phyloP scores from a whole-genome alignment of 148 eudicot species.

The Linanthus parryae region DNA sequence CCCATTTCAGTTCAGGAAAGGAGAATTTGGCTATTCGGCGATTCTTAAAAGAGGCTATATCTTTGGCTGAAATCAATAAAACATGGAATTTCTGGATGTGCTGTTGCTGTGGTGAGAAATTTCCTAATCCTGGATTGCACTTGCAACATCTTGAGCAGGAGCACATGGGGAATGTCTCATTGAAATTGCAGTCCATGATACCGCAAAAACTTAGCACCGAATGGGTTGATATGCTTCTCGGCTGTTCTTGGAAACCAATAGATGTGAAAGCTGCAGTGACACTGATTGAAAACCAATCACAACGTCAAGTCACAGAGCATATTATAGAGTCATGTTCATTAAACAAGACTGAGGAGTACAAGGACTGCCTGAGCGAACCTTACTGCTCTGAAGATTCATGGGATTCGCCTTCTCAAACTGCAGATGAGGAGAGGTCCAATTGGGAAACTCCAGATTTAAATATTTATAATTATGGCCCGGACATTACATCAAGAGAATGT shows the following conservation, averaged over 20 bases:
- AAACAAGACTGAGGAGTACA: slow-evolving; percentile 24
- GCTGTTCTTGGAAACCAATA: slow-evolving; percentile 82
- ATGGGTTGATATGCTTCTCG: slow-evolving; percentile 84
- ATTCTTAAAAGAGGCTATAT: slow-evolving; percentile 64
- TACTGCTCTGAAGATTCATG: slow-evolving; percentile 45
- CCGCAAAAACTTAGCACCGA: slow-evolving; percentile 61
- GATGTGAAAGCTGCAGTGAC: slow-evolving; percentile 58
- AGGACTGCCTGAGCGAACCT: slow-evolving; percentile 33
- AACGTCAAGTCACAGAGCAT: slow-evolving; percentile 27
- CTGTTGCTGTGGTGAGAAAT: slow-evolving; percentile 69
- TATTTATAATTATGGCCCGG: slow-evolving; percentile 27
- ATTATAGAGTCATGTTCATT: slow-evolving; percentile 16
- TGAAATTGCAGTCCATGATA: slow-evolving; percentile 54
- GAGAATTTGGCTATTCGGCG: slow-evolving; percentile 46
- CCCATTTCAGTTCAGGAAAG: slow-evolving; percentile 52
- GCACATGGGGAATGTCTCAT: slow-evolving; percentile 54
- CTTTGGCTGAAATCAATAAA: slow-evolving; percentile 47
- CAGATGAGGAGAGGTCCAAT: slow-evolving; percentile 32
- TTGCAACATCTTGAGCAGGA: slow-evolving; percentile 71
- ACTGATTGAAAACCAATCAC: slow-evolving; percentile 50
- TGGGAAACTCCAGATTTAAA: slow-evolving; percentile 24
- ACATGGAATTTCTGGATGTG: slow-evolving; percentile 85
- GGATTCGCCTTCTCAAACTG: slow-evolving; percentile 39
- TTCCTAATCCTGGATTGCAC: slow-evolving; percentile 44
- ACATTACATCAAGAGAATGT: slow-evolving; percentile 35